Conservation (phyloP, 1,284 basidiomycete genomes). For the Bjerkandera adusta region DNA sequence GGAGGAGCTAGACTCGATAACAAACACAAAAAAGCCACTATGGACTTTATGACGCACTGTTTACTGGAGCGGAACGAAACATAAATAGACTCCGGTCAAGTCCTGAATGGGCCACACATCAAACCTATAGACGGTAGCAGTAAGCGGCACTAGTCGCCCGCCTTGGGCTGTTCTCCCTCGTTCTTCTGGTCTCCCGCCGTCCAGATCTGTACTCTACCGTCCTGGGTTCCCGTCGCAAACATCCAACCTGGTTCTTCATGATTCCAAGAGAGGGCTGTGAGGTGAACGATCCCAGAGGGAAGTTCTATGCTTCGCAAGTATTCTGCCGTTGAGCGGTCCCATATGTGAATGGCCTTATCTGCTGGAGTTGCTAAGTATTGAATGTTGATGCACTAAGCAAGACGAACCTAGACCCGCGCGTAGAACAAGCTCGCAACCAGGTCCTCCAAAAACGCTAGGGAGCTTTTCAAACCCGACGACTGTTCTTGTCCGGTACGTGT, state of each 20-base stretch:
- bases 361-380: background rate
- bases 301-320: background rate
- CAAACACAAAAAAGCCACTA: too few species aligned
- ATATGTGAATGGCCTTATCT: slow-evolving; percentile 7
- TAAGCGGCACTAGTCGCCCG: too few species aligned
- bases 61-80: too few species aligned
- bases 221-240: slow-evolving; percentile 7
- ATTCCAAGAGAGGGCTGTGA: slow-evolving; percentile 11
- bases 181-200: too few species aligned
- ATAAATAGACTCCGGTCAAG: too few species aligned
- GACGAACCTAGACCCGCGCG: slow-evolving; percentile 3
- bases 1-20: too few species aligned
- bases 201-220: slow-evolving; percentile 6
- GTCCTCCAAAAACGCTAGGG: slow-evolving; percentile 6
- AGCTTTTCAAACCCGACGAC: background rate
- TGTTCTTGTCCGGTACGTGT: slow-evolving; percentile 1
- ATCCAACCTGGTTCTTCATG: slow-evolving; percentile 3
- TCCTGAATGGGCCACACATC: too few species aligned
- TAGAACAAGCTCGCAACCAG: slow-evolving; percentile 4
- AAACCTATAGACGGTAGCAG: too few species aligned
- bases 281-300: background rate
- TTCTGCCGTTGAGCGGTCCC: slow-evolving; percentile 3
- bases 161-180: too few species aligned
- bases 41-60: too few species aligned
- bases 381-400: background rate